Conservation (phyloP, 2,329 filamentous ascomycete genomes). For the Mariannaea sp. region DNA sequence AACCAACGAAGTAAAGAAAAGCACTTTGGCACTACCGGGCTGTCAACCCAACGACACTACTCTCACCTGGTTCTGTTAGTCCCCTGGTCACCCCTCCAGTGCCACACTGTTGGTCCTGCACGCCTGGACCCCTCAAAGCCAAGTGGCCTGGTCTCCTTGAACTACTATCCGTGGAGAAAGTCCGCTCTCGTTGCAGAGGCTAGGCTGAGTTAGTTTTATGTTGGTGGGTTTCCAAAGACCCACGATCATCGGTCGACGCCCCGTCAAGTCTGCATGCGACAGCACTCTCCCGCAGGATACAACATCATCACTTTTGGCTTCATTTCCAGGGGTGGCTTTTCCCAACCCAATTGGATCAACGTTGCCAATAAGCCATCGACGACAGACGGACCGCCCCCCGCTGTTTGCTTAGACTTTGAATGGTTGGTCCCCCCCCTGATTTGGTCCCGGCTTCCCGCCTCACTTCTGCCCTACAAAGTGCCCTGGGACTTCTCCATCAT, state of each 20-base stretch:
- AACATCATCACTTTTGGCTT: conserved; percentile 27
- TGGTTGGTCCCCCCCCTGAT: conserved; percentile 30
- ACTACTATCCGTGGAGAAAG: conserved; percentile 28
- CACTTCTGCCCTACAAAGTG: conserved; percentile 29
- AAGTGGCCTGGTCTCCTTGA: conserved; percentile 30
- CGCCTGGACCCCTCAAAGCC: conserved; percentile 28
- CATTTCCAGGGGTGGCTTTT: conserved; percentile 28
- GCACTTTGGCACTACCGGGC: conserved; percentile 1
- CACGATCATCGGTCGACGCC: conserved; percentile 38
- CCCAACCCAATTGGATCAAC: conserved; percentile 20
- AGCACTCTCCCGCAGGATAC: conserved; percentile 30
- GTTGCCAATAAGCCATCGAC: conserved; percentile 11
- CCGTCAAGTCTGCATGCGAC: conserved; percentile 33
- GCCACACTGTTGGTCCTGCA: conserved; percentile 27
- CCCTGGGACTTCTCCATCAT: conserved; percentile 28
- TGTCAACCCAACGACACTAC: conserved; percentile 18
- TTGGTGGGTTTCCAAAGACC: conserved; percentile 33
- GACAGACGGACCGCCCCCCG: conserved; percentile 24
- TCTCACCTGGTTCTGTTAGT: conserved; percentile 12
- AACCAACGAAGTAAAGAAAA: conserved; percentile 10
- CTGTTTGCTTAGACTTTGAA: conserved; percentile 22
- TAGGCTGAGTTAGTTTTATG: conserved; percentile 32
- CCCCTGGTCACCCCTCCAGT: conserved; percentile 16
- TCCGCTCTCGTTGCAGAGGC: conserved; percentile 17
- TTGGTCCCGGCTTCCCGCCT: conserved; percentile 27